Percentiles rank a stretch among this genome's conserved stretches.
These are phyloP conservation scores for Teunomyces pallodes DNA, from an alignment of 805 yeast genomes.

Conservation along the genomic window DNA sequence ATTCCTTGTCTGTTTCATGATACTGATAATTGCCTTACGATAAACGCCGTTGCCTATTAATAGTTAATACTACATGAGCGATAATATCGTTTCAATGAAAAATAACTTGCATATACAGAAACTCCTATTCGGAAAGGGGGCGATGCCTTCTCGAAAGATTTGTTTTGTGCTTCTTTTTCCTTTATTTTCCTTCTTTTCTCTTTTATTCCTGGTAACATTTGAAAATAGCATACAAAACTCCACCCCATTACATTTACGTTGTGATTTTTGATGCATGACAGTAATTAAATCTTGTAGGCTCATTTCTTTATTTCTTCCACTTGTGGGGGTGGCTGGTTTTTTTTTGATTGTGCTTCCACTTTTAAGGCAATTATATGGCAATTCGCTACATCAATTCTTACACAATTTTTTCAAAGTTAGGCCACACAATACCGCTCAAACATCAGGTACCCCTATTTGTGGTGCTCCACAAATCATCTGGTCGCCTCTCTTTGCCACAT, in stretches of 20 bases:
- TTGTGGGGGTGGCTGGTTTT: not conserved
- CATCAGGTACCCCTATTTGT: not conserved
- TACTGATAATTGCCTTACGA: not conserved
- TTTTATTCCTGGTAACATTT: not conserved
- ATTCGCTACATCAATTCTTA: not conserved
- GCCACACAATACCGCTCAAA: not conserved
- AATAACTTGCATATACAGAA: not conserved
- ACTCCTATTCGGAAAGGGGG: not conserved
- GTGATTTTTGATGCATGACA: not conserved
- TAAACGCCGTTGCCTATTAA: not conserved
- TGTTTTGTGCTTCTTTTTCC: not conserved
- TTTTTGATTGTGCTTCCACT: not conserved
- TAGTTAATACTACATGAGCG: not conserved
- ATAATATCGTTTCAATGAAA: not conserved
- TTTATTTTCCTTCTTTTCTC: too few species aligned
- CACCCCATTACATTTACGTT: not conserved
- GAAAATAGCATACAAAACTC: not conserved
- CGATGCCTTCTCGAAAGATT: not conserved
- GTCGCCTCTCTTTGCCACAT: not conserved
- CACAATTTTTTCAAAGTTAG: not conserved
- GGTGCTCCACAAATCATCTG: not conserved
- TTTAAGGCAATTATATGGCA: not conserved
- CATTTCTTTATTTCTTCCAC: not conserved
- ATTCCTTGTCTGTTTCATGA: not conserved
- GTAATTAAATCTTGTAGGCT: not conserved